Conservation (phyloP, 2,329 filamentous ascomycete species). For the Colletotrichum phormii region DNA sequence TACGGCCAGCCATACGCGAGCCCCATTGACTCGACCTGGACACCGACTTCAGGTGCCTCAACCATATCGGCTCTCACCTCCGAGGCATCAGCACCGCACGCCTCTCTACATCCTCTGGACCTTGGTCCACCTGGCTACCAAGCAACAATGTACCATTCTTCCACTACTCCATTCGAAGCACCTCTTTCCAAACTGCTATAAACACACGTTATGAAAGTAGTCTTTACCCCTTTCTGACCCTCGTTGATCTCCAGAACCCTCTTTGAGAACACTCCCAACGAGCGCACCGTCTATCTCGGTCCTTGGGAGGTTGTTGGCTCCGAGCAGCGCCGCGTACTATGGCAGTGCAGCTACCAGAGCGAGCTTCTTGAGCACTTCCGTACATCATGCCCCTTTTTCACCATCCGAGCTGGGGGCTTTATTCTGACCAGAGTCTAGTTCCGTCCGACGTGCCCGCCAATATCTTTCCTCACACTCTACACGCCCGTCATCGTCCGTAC, state of each 20-base stretch:
- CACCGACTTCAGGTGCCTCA: slow-evolving; percentile 57
- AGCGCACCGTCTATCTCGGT: slow-evolving; percentile 63
- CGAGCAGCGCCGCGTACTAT: slow-evolving; percentile 61
- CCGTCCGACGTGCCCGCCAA: slow-evolving; percentile 58
- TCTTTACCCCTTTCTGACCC: slow-evolving; percentile 23
- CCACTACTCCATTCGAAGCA: slow-evolving; percentile 37
- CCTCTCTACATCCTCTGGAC: slow-evolving; percentile 58
- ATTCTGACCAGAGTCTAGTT: slow-evolving; percentile 47
- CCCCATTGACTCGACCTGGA: slow-evolving; percentile 58
- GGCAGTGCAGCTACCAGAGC: slow-evolving; percentile 65
- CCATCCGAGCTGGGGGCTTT: neutral
- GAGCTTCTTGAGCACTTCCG: slow-evolving; percentile 64
- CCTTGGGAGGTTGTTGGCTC: slow-evolving; percentile 63
- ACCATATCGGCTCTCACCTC: slow-evolving; percentile 56
- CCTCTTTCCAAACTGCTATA: slow-evolving; percentile 33
- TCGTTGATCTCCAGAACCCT: slow-evolving; percentile 52
- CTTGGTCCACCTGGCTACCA: slow-evolving; percentile 65
- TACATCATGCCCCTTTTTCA: slow-evolving; percentile 44
- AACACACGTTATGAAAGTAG: slow-evolving; percentile 33
- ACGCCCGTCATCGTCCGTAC: slow-evolving; percentile 62
- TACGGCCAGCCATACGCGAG: slow-evolving; percentile 56
- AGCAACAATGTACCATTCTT: slow-evolving; percentile 60
- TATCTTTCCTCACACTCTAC: slow-evolving; percentile 61
- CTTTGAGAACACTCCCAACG: slow-evolving; percentile 61
- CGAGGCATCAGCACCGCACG: slow-evolving; percentile 53